Evolutionary conservation across 495 filamentous ascomycete genomes (phyloP).

Genomic region (Penicillium canariense): DNA sequence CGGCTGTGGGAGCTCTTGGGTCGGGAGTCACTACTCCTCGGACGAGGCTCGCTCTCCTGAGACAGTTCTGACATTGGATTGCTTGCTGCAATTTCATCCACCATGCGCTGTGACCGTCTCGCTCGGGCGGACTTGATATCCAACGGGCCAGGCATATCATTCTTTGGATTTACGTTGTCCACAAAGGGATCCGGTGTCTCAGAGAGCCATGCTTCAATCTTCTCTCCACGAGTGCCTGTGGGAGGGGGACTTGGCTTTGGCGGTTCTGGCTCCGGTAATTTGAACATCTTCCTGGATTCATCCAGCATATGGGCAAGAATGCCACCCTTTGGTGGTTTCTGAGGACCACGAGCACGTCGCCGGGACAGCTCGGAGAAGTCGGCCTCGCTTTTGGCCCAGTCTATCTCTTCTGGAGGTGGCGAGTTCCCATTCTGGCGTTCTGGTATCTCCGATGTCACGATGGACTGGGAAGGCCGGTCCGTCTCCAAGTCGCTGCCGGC

Average conservation of each 20-base stretch:
- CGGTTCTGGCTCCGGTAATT: slow-evolving; percentile 50
- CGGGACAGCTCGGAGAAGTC: slow-evolving; percentile 47
- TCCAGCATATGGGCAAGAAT: slow-evolving; percentile 50
- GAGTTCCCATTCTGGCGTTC: slow-evolving; percentile 27
- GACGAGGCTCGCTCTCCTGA: slow-evolving; percentile 24
- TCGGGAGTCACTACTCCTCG: slow-evolving; percentile 27
- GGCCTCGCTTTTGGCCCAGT: slow-evolving; percentile 44
- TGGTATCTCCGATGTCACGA: slow-evolving; percentile 25
- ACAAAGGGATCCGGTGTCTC: slow-evolving; percentile 71
- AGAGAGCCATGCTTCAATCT: slow-evolving; percentile 78
- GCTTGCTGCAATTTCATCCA: slow-evolving; percentile 15
- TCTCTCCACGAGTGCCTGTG: slow-evolving; percentile 34
- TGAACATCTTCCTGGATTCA: slow-evolving; percentile 55
- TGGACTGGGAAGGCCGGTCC: slow-evolving; percentile 11
- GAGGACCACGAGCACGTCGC: slow-evolving; percentile 35
- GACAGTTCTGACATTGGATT: slow-evolving; percentile 24
- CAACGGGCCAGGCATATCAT: slow-evolving; percentile 45
- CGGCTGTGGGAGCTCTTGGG: slow-evolving; percentile 30
- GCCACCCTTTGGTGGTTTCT: slow-evolving; percentile 45
- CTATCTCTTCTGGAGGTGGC: slow-evolving; percentile 32
- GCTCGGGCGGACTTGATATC: slow-evolving; percentile 37
- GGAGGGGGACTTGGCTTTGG: slow-evolving; percentile 42
- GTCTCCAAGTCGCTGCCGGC: slow-evolving; percentile 26
- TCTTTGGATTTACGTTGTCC: slow-evolving; percentile 43
- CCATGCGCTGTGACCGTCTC: slow-evolving; percentile 27